Evolutionary conservation across 2,329 filamentous ascomycete species (phyloP).

Genomic region (Penicillium sp.): DNA sequence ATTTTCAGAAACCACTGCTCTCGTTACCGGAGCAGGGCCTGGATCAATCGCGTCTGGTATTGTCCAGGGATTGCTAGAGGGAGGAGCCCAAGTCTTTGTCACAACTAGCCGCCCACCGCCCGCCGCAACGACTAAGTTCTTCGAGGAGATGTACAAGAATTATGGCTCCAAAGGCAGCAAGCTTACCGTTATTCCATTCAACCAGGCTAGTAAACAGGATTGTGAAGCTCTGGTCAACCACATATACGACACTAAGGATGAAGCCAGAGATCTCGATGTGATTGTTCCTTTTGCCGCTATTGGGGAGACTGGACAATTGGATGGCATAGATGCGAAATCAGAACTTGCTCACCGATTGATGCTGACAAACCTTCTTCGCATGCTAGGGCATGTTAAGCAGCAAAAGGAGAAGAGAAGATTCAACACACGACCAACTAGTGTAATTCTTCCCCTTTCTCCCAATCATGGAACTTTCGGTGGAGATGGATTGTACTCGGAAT

Average conservation of each 20-base stretch:
- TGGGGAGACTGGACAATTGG: conserved; percentile 94
- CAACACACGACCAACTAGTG: conserved; percentile 91
- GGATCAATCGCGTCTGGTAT: conserved; percentile 97
- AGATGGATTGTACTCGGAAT: conserved; percentile 96
- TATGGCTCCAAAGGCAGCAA: conserved; percentile 91
- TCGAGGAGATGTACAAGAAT: conserved; percentile 95
- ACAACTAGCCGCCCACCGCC: conserved; percentile 74
- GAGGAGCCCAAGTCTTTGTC: conserved; percentile 92
- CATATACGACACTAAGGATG: conserved; percentile 93
- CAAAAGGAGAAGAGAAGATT: conserved; percentile 85
- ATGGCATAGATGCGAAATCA: conserved; percentile 92
- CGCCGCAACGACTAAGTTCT: conserved; percentile 54
- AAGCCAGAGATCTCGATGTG: conserved; percentile 95
- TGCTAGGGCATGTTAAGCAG: conserved; percentile 83
- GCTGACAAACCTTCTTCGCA: conserved; percentile 91
- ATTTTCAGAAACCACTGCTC: conserved; percentile 88
- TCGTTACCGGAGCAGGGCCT: conserved; percentile 97
- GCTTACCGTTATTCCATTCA: conserved; percentile 96
- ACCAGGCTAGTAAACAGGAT: conserved; percentile 97
- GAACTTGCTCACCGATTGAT: conserved; percentile 98
- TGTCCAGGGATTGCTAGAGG: conserved; percentile 88
- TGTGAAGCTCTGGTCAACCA: conserved; percentile 90
- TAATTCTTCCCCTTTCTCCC: conserved; percentile 89
- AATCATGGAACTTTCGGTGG: conserved; percentile 98
- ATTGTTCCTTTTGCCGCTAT: conserved; percentile 96